Conservation (phyloP, 2,329 filamentous ascomycete species). For the Verruconis gallopava region DNA sequence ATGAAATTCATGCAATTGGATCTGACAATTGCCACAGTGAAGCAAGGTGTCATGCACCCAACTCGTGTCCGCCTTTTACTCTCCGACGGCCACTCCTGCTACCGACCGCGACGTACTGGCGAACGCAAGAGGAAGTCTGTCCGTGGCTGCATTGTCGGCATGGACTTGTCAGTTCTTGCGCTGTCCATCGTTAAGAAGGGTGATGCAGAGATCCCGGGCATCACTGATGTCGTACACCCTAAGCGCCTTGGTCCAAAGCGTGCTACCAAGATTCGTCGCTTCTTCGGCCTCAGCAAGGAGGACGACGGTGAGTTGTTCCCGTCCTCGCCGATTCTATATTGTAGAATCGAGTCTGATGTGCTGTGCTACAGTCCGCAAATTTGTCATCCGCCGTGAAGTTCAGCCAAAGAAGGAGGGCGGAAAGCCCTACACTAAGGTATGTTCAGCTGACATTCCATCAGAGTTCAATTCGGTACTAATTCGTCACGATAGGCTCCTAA, state of each 20-base stretch:
- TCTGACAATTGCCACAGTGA: constrained; percentile 47
- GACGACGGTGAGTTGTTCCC: constrained; percentile 87
- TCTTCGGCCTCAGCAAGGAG: constrained; percentile 99
- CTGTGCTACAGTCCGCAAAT: constrained; percentile 73
- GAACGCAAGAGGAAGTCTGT: constrained; percentile 99
- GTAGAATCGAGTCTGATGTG: constrained; percentile 36
- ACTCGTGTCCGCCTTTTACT: constrained; percentile 97
- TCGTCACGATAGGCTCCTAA: too few relatives aligned
- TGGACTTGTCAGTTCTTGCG: constrained; percentile 88
- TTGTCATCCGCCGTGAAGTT: constrained; percentile 98
- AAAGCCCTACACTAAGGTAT: constrained; percentile 99
- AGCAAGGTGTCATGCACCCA: constrained; percentile 99
- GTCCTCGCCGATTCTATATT: constrained; percentile 47
- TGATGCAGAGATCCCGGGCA: constrained; percentile 81
- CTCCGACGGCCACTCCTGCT: constrained; percentile 95
- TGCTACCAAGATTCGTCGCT: constrained; percentile 98
- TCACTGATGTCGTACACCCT: constrained; percentile 96
- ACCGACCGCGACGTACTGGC: constrained; percentile 91
- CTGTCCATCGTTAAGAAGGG: constrained; percentile 97
- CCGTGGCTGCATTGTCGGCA: constrained; percentile 95
- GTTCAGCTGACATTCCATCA: too few relatives aligned
- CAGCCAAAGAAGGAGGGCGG: constrained; percentile 96
- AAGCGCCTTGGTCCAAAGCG: constrained; percentile 99
- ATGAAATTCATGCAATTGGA: not conserved
- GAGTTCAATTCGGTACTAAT: too few relatives aligned